phyloP scores from a whole-genome alignment of 768 basidiomycete species.

The Leccinellum luteum region DNA sequence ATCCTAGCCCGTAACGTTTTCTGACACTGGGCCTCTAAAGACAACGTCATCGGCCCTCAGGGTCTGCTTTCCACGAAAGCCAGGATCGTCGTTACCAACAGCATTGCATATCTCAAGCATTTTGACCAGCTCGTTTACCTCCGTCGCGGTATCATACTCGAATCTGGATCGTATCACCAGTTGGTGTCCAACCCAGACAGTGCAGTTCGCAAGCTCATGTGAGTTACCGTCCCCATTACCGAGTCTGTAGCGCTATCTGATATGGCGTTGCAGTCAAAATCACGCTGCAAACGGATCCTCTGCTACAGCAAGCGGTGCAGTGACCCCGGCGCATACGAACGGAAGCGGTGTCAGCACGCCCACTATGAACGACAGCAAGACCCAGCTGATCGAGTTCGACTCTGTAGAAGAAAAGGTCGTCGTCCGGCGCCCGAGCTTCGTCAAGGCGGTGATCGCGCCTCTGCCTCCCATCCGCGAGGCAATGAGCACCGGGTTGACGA shows the following conservation, averaged over 20 bases:
- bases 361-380: conserved; percentile 17
- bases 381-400: conserved; percentile 24
- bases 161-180: conserved; percentile 63
- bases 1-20: background rate
- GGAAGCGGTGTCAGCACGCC: conserved; percentile 22
- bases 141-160: conserved; percentile 79
- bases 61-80: conserved; percentile 83
- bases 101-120: conserved; percentile 75
- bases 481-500: conserved; percentile 47
- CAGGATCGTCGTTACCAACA: conserved; percentile 83
- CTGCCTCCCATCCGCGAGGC: conserved; percentile 38
- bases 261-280: conserved; percentile 33
- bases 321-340: conserved; percentile 47
- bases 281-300: conserved; percentile 44
- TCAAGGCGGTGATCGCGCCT: conserved; percentile 50
- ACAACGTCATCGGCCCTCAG: conserved; percentile 82
- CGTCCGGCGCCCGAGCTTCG: conserved; percentile 53
- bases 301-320: conserved; percentile 43
- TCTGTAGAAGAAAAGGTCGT: conserved; percentile 56
- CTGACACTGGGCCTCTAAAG: conserved; percentile 34
- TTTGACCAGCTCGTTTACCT: conserved; percentile 76
- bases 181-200: conserved; percentile 59
- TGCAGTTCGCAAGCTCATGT: conserved; percentile 77
- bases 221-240: background rate
- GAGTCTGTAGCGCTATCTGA: background rate